These are phyloP conservation scores for Coemansia pectinata DNA, from an alignment of 192 early-diverging fungal species.

Conservation along the genomic window DNA sequence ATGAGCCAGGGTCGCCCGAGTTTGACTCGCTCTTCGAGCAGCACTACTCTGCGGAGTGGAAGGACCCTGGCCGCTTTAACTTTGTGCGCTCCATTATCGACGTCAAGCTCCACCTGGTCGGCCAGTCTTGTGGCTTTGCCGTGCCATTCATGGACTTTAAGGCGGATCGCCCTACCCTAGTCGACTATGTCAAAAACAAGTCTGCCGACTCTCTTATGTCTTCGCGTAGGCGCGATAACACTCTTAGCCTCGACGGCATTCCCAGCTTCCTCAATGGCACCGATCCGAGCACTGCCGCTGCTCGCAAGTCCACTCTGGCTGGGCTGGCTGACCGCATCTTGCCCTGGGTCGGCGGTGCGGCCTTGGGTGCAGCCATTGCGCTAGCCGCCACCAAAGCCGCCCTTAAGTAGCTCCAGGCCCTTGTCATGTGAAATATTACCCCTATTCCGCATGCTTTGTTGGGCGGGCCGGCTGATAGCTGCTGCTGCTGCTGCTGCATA, in stretches of 20 bases:
- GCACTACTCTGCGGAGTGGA: constrained; percentile 47
- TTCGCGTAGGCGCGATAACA: constrained; percentile 52
- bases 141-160: constrained; percentile 64
- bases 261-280: constrained; percentile 51
- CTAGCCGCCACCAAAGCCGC: constrained; percentile 6
- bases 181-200: constrained; percentile 46
- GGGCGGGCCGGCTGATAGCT: background rate
- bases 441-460: background rate
- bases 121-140: constrained; percentile 62
- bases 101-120: constrained; percentile 56
- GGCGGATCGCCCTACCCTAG: constrained; percentile 52
- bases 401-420: background rate
- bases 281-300: background rate
- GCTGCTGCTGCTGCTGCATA: background rate
- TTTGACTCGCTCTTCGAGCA: constrained; percentile 51
- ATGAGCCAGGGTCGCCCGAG: constrained; percentile 50
- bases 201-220: constrained; percentile 21
- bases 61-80: constrained; percentile 30
- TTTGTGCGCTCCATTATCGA: constrained; percentile 62
- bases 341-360: constrained; percentile 43
- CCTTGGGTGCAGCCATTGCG: constrained; percentile 29
- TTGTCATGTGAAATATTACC: background rate
- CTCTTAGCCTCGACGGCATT: constrained; percentile 61
- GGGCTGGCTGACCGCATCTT: background rate
- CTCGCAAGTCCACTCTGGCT: constrained; percentile 4